Evolutionary conservation across 495 filamentous ascomycete genomes (phyloP), one percentile per base, ranked within the genome.

Genomic region (Trichocladium antarcticum): DNA sequence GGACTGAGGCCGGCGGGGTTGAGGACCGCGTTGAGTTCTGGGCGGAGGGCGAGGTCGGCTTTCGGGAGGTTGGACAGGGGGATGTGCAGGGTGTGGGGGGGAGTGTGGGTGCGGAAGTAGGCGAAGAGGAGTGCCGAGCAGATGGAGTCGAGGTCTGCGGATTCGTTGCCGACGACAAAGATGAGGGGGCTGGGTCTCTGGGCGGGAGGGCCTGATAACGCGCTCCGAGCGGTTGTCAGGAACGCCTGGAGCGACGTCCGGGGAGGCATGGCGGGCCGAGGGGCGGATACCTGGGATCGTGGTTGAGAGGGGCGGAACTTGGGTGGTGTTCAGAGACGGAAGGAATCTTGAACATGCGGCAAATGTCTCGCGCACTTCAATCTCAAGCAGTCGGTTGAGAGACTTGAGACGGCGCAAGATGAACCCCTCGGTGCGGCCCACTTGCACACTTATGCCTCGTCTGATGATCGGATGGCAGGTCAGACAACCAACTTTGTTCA

Each of bases 61-160:
- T 72, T 73, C 0, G 79, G 78, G 9, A 96, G 77, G 60, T 93
- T 87, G 16, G 84, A 76, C 7, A 98, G 63, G 0, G 92, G 92
- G 29, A 95, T 75, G 65, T 90, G 81, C n/a, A 83, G 68, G 1
- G 73, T 70, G 56, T 67, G 67, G 21, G 61, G 65, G 19, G 67
- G 64, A 5, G 57, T 45, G 57, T 73, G 65, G 37, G 75, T 80
- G 48, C 81, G 79, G 49, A 93, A 75, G 68, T 95, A 97, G 37
- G 90, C 83, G 40, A 86, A 85, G 37, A 94, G 63, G n/a, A 97
- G 67, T 14, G 89, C 78, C 31, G 79, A 86, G 64, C 85, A 84
- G 46, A 97, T 77, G 11, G 93, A 95, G 67, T 98, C 92, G 58
- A 98, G 82, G 61, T 98, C 92, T 20, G 81, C 83, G 27, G 82